Percentiles rank a stretch among this genome's conserved stretches.
Conservation (phyloP, 768 basidiomycete genomes). For the Leucocoprinus sp. region DNA sequence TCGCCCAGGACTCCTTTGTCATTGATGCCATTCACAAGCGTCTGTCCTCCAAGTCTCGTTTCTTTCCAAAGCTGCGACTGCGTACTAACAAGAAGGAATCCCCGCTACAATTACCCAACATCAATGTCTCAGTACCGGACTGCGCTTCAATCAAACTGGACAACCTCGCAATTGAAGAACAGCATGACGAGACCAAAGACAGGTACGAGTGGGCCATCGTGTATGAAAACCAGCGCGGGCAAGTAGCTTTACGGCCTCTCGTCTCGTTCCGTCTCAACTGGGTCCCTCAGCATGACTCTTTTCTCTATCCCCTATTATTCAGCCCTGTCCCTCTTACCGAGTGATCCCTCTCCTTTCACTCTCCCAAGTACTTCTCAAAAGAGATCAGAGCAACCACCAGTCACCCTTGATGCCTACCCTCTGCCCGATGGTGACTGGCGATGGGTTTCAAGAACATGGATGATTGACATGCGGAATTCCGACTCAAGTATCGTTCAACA, state of each 20-base stretch:
- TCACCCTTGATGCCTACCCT: slow-evolving; percentile 56
- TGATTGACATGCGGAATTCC: slow-evolving; percentile 76
- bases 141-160: slow-evolving; percentile 26
- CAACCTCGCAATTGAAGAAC: slow-evolving; percentile 15
- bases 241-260: slow-evolving; percentile 15
- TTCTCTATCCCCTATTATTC: slow-evolving; percentile 75
- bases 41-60: slow-evolving; percentile 29
- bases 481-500: slow-evolving; percentile 68
- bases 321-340: slow-evolving; percentile 55
- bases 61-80: slow-evolving; percentile 22
- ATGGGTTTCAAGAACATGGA: slow-evolving; percentile 77
- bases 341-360: slow-evolving; percentile 70
- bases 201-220: slow-evolving; percentile 70
- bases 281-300: slow-evolving; percentile 39
- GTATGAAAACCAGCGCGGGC: slow-evolving; percentile 85
- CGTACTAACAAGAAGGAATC: slow-evolving; percentile 9
- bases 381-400: slow-evolving; percentile 41
- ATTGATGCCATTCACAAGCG: slow-evolving; percentile 41
- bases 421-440: slow-evolving; percentile 76
- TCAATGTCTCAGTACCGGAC: neutral
- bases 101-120: neutral
- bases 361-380: slow-evolving; percentile 34
- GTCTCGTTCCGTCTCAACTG: no score
- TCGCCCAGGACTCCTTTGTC: slow-evolving; percentile 33
- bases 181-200: slow-evolving; percentile 31